Percentiles rank a stretch among this genome's conserved stretches.
These are phyloP conservation scores for Monosporascus sp. DNA, from an alignment of 2,329 filamentous ascomycete genomes.

Conservation along the genomic window DNA sequence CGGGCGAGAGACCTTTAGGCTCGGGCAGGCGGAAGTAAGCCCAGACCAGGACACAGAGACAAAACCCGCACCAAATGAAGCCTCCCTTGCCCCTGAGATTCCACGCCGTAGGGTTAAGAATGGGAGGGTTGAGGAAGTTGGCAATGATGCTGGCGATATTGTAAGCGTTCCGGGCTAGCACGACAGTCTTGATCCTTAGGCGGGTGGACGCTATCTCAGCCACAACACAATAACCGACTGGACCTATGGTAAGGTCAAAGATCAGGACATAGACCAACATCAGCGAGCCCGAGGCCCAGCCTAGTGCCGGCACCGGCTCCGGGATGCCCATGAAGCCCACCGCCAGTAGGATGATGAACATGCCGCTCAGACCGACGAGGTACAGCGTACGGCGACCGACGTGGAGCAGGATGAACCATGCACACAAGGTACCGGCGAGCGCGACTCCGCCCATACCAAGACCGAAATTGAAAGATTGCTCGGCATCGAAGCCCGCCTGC, in stretches of 20 bases:
- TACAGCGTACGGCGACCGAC: constrained; percentile 31
- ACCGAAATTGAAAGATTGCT: constrained; percentile 33
- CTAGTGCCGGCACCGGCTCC: constrained; percentile 30
- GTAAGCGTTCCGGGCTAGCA: constrained; percentile 32
- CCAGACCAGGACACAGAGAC: constrained; percentile 54
- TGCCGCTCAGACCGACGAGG: constrained; percentile 26
- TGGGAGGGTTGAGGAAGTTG: constrained; percentile 26
- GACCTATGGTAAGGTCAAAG: constrained; percentile 37
- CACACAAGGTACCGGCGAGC: constrained; percentile 30
- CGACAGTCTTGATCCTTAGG: constrained; percentile 35
- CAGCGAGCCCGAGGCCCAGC: constrained; percentile 31
- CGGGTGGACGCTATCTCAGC: constrained; percentile 36
- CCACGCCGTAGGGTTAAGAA: constrained; percentile 23
- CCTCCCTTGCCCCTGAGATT: constrained; percentile 31
- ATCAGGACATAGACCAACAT: constrained; percentile 32
- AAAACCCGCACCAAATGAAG: constrained; percentile 20
- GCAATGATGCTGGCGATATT: constrained; percentile 32
- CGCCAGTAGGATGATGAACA: constrained; percentile 27
- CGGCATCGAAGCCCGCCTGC: constrained; percentile 16
- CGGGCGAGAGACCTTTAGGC: constrained; percentile 55
- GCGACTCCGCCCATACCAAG: constrained; percentile 35
- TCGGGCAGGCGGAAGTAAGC: constrained; percentile 62
- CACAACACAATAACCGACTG: constrained; percentile 38
- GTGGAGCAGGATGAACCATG: not conserved
- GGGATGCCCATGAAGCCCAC: constrained; percentile 30